phyloP scores from a whole-genome alignment of 169 alveolate species.

The Theileria luwenshuni region DNA sequence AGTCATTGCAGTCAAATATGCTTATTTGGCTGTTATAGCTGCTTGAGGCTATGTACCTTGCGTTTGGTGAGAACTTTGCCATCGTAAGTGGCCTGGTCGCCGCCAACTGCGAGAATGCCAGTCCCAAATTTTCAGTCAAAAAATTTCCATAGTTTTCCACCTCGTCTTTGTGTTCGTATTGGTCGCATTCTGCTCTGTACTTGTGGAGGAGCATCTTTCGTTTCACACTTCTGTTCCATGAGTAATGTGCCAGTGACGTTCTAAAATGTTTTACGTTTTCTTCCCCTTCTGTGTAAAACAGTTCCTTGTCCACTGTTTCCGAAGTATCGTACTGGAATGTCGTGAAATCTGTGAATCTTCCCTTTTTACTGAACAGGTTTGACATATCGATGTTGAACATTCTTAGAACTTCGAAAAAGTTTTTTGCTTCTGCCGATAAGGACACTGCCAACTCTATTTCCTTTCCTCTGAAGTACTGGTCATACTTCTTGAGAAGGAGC shows the following conservation, averaged over 20 bases:
- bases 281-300: conserved; percentile 74
- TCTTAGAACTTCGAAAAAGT: conserved; percentile 70
- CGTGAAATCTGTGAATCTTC: conserved; percentile 45
- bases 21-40: conserved; percentile 66
- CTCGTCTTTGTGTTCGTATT: conserved; percentile 71
- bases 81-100: conserved; percentile 78
- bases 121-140: conserved; percentile 63
- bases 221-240: conserved; percentile 36
- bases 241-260: conserved; percentile 49
- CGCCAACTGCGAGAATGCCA: conserved; percentile 73
- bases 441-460: conserved; percentile 54
- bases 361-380: conserved; percentile 62
- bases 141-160: conserved; percentile 67
- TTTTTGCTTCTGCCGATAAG: conserved; percentile 72
- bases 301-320: conserved; percentile 58
- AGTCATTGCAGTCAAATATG: conserved; percentile 61
- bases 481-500: conserved; percentile 70
- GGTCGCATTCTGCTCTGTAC: conserved; percentile 62
- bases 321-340: conserved; percentile 45
- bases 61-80: conserved; percentile 78
- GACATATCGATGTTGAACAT: conserved; percentile 77
- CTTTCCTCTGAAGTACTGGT: conserved; percentile 63
- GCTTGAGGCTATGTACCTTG: conserved; percentile 57
- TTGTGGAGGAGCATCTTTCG: conserved; percentile 67
- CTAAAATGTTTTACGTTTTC: conserved; percentile 66